These are phyloP conservation scores for Neodidymelliopsis sp. DNA, from an alignment of 2,329 filamentous ascomycete genomes.

Conservation along the genomic window DNA sequence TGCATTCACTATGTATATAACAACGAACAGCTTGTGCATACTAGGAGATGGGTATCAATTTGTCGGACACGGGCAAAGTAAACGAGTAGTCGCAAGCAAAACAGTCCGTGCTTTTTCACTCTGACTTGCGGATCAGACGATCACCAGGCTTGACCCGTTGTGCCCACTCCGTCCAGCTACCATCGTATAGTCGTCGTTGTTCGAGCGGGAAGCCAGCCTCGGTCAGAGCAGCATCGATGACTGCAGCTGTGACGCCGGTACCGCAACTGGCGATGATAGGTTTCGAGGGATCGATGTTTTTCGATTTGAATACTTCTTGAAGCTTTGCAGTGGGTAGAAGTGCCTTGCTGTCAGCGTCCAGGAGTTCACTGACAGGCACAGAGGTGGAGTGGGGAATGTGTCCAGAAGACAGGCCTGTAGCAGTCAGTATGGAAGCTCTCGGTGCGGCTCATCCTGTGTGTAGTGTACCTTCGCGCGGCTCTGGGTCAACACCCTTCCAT, in stretches of 20 bases:
- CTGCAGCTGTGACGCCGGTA: conserved; percentile 90
- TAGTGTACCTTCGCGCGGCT: conserved; percentile 76
- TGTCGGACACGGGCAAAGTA: conserved; percentile 2
- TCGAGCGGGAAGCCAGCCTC: conserved; percentile 77
- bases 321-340: conserved; percentile 77
- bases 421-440: conserved; percentile 1
- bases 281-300: conserved; percentile 78
- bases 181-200: conserved; percentile 84
- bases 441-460: background rate
- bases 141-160: conserved; percentile 69
- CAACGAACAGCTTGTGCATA: background rate
- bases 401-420: conserved; percentile 73
- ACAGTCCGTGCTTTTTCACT: conserved; percentile 2
- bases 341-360: conserved; percentile 84
- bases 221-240: conserved; percentile 85
- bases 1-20: no score
- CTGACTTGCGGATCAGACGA: conserved; percentile 65
- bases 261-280: conserved; percentile 90
- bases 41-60: conserved; percentile 18
- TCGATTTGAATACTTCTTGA: conserved; percentile 77
- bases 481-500: conserved; percentile 82
- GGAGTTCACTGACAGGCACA: conserved; percentile 78
- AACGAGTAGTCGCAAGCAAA: background rate
- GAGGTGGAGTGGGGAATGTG: conserved; percentile 91
- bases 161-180: conserved; percentile 94